Percentiles rank a stretch among this genome's conserved stretches.
Conservation (phyloP, 2,329 filamentous ascomycete species). For the Pseudogymnoascus sp. region DNA sequence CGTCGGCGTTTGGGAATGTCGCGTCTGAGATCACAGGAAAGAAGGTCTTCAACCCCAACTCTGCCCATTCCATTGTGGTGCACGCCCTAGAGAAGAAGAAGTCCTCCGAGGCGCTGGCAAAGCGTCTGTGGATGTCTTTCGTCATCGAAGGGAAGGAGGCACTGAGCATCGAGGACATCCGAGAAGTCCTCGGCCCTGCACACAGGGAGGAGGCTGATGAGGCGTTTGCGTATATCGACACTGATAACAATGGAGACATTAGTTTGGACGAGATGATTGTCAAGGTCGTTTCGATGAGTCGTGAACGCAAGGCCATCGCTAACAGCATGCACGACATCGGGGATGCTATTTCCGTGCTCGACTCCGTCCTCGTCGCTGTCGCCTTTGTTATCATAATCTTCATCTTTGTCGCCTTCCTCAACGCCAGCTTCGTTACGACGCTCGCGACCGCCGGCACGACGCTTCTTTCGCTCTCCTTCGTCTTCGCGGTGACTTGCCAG, state of each 20-base stretch:
- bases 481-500: slow-evolving; percentile 85
- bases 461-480: slow-evolving; percentile 90
- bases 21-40: slow-evolving; percentile 94
- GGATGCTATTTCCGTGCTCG: slow-evolving; percentile 84
- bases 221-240: slow-evolving; percentile 73
- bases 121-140: slow-evolving; percentile 96
- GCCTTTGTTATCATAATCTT: slow-evolving; percentile 76
- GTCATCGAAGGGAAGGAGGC: slow-evolving; percentile 82
- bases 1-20: slow-evolving; percentile 85
- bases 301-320: slow-evolving; percentile 79
- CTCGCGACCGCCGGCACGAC: slow-evolving; percentile 86
- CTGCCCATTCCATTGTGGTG: slow-evolving; percentile 81
- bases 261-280: slow-evolving; percentile 88
- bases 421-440: slow-evolving; percentile 75
- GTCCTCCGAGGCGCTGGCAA: slow-evolving; percentile 86
- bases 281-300: slow-evolving; percentile 75
- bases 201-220: slow-evolving; percentile 76
- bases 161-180: slow-evolving; percentile 71
- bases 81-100: slow-evolving; percentile 79
- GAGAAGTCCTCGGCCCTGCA: slow-evolving; percentile 75
- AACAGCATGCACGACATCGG: slow-evolving; percentile 97
- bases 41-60: slow-evolving; percentile 87
- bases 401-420: slow-evolving; percentile 86
- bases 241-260: slow-evolving; percentile 87
- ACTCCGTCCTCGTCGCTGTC: slow-evolving; percentile 75